phyloP scores from a whole-genome alignment of 1,284 basidiomycete species.

The Stereum hirsutum region DNA sequence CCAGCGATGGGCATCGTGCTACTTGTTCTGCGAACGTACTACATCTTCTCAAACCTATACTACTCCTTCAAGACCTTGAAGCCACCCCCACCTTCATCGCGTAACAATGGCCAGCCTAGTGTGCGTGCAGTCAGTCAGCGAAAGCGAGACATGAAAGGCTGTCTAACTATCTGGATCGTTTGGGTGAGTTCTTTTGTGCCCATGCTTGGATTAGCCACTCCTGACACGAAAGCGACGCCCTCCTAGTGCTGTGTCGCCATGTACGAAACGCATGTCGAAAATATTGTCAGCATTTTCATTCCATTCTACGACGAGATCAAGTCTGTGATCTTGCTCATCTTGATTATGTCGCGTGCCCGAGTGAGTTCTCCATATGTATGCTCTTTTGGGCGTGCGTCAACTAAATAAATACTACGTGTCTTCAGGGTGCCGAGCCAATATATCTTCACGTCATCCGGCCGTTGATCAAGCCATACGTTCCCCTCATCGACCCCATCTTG shows the following conservation, averaged over 20 bases:
- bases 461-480: constrained; percentile 56
- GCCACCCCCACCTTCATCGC: constrained; percentile 46
- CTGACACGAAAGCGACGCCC: neutral
- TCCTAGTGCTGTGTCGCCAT: constrained; percentile 49
- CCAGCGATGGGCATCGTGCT: constrained; percentile 58
- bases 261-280: constrained; percentile 58
- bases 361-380: constrained; percentile 31
- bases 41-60: constrained; percentile 71
- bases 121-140: constrained; percentile 58
- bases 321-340: constrained; percentile 56
- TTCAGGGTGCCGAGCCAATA: constrained; percentile 70
- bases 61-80: constrained; percentile 78
- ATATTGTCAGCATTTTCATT: constrained; percentile 54
- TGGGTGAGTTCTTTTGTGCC: constrained; percentile 45
- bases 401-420: constrained; percentile 9
- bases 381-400: constrained; percentile 3
- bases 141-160: constrained; percentile 77
- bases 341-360: constrained; percentile 63
- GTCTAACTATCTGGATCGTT: constrained; percentile 72
- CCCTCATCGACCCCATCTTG: constrained; percentile 49
- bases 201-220: neutral
- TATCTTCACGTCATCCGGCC: constrained; percentile 68
- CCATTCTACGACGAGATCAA: constrained; percentile 78
- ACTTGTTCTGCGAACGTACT: constrained; percentile 51
- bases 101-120: constrained; percentile 53